Base-by-base conservation (phyloP, 768 basidiomycete genomes). In the Pisolithus tinctorius region DNA sequence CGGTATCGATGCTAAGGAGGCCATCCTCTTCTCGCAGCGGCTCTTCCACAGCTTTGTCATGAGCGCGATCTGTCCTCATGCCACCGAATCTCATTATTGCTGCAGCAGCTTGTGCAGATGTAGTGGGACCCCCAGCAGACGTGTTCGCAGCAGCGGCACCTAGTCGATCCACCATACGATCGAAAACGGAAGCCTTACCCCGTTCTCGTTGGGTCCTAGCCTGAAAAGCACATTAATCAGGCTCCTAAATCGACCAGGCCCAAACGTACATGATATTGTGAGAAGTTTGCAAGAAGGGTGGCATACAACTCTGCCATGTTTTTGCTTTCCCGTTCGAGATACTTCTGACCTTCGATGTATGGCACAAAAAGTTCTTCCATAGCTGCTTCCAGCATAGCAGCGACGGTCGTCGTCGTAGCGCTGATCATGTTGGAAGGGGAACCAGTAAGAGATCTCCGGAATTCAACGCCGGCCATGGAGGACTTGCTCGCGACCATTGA, bases 331-430 rank as follows among this genome's bases (percentile, higher is more conserved):
- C 84, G 82, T 61, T 98, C 96, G 4, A 98, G 77, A 63, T 97
- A 98, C 50, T 93, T 74, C 52, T 83, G 83, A 3, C 90, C 93
- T 68, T 99, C 95, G 1, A 85, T 87, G 62, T 94, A 97, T 3
- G 92, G 89, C 20, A 93, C 82, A 56, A 98, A 98, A 17, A 98
- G 79, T 63, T 98, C 96, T 55, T 97, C 96, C 81, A 96, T 85
- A 7, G 93, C 89, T 7, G 82, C 84, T 66, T 98, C 96, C n/a
- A 99, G 76, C 89, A 97, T 92, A 1, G 80, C 73, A 60, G 84
- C 77, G 59, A 88, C 79, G 8, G 80, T 76, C 8, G 78, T 68
- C 0, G 75, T 52, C 16, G 73, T 71, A 23, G 75, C 60, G 2
- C 74, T 63, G 16, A 74, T 70, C 34, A 75, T 64, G 23, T 78